Base-by-base conservation (phyloP, 2,329 filamentous ascomycete species). In the Chaetothyriales sp. region DNA sequence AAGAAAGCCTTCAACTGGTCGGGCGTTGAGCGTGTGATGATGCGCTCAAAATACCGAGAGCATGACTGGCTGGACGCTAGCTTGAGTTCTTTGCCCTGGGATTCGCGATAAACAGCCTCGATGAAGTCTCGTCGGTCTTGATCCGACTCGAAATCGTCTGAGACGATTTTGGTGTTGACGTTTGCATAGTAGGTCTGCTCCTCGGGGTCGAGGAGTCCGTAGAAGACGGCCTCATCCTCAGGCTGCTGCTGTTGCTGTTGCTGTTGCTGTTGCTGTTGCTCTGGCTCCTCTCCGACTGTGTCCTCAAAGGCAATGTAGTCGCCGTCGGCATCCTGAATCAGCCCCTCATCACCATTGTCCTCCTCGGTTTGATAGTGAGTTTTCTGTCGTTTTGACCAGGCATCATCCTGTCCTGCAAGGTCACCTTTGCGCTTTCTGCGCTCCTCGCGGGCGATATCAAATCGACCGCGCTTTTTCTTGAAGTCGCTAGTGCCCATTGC, bases 151-250 rank as follows among this genome's bases (percentile, higher is more conserved):
- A 96, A 96, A 64, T 90, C 80, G 69, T 96, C 92, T 59, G 86
- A 69, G 66, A 95, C 89, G 53, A 98, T 80, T 69, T 93, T 75
- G 65, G 93, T 84, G 70, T 93, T 89, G 49, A 89, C 88, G 46
- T 81, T 80, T 58, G 86, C 83, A 68, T 96, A 98, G 67, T 95
- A 95, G 66, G 95, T 89, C 64, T 95, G 87, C 71, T 98, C 92
- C 58, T 93, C 80, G 50, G 93, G 83, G 61, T 87, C 84, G 22
- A 98, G 81, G 73, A 95, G 82, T 57, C 92, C 92, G 61, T 93
- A 96, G 71, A 95, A 98, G 51, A 86, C 81, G 59, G 74, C 78
- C 53, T 86, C 84, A 39, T 63, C 62, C 18, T 47, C 48, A 6
- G 55, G 52, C 4, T 51, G 48, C 19, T 46, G 51, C 18, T 43